Evolutionary conservation across 1,139 yeast species (phyloP).

Genomic region (Saccharomyces hybrid): DNA sequence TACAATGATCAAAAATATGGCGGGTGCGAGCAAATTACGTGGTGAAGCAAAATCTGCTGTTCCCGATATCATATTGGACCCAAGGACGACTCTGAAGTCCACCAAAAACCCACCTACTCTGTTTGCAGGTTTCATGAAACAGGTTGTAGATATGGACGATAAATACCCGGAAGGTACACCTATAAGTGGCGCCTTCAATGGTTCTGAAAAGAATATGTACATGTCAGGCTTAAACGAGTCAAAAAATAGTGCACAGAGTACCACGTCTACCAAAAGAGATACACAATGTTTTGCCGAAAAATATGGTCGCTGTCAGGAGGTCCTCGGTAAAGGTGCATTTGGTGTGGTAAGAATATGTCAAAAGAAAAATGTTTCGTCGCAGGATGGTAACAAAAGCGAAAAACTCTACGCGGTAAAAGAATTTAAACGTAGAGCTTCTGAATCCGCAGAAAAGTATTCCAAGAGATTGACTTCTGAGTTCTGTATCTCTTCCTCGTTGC

Average conservation of each 20-base stretch:
- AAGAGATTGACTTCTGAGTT: constrained; percentile 77
- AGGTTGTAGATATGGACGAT: constrained; percentile 39
- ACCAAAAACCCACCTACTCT: constrained; percentile 53
- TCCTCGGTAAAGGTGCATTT: constrained; percentile 78
- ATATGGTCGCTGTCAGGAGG: constrained; percentile 69
- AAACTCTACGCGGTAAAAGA: constrained; percentile 76
- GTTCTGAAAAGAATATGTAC: constrained; percentile 3
- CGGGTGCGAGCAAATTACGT: constrained; percentile 65
- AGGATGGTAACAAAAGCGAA: constrained; percentile 35
- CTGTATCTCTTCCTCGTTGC: constrained; percentile 74
- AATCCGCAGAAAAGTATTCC: constrained; percentile 53
- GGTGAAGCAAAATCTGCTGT: constrained; percentile 80
- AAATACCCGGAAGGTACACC: not conserved
- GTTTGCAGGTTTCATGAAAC: constrained; percentile 68
- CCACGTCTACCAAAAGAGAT: constrained; percentile 10
- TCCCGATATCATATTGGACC: constrained; percentile 49
- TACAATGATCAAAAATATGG: constrained; percentile 76
- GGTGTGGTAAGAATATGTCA: constrained; percentile 74
- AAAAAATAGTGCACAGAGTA: not conserved
- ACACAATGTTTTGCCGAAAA: constrained; percentile 43
- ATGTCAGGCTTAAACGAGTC: not conserved
- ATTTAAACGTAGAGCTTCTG: constrained; percentile 51
- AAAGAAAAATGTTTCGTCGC: constrained; percentile 29
- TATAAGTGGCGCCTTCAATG: constrained; percentile 4
- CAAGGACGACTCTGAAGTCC: constrained; percentile 4